These are phyloP conservation scores for Trametes villosa DNA, from an alignment of 768 basidiomycete species.

Conservation along the genomic window DNA sequence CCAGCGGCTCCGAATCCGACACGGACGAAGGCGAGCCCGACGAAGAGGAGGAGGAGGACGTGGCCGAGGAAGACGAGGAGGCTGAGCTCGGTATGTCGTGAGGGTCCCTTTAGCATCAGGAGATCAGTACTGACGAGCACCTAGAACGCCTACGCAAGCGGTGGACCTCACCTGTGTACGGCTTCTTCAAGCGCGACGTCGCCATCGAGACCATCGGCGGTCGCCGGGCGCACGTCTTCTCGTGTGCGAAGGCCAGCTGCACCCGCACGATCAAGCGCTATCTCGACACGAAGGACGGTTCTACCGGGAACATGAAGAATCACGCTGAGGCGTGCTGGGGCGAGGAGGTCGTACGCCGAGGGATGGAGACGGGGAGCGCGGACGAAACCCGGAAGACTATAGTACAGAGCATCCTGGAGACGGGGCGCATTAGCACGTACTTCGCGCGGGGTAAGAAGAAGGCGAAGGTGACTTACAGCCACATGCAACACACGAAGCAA, in stretches of 20 bases:
- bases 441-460: slow-evolving; percentile 35
- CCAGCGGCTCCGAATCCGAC: not conserved
- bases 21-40: not conserved
- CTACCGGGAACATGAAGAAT: slow-evolving; percentile 32
- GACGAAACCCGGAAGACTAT: not conserved
- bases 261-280: slow-evolving; percentile 23
- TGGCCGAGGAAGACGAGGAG: too few relatives aligned
- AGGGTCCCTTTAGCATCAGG: too few relatives aligned
- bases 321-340: slow-evolving; percentile 43
- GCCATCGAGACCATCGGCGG: slow-evolving; percentile 26
- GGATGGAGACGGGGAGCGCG: slow-evolving; percentile 20
- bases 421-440: slow-evolving; percentile 27
- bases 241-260: slow-evolving; percentile 30
- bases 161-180: slow-evolving; percentile 35
- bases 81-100: too few relatives aligned
- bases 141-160: not conserved
- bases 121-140: not conserved
- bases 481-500: slow-evolving; percentile 30
- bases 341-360: slow-evolving; percentile 18
- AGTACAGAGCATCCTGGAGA: slow-evolving; percentile 7
- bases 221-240: slow-evolving; percentile 30
- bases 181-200: slow-evolving; percentile 29
- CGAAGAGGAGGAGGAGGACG: not conserved
- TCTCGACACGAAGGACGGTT: slow-evolving; percentile 31
- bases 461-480: slow-evolving; percentile 38